Evolutionary conservation across 2,329 filamentous ascomycete species (phyloP).

Genomic region (Calonectria multiphialidica): DNA sequence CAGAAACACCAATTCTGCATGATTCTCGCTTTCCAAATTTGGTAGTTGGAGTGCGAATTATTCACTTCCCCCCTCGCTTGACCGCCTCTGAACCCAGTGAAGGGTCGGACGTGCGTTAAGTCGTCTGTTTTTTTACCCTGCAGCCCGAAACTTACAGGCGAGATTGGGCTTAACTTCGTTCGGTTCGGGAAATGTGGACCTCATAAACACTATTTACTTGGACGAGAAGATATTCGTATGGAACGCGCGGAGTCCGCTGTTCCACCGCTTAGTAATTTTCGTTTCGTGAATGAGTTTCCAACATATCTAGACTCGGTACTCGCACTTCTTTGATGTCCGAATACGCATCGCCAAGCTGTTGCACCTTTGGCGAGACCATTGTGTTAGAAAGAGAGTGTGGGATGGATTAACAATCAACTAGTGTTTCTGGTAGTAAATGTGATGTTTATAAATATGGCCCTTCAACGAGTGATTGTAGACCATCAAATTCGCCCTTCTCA

Average conservation of each 20-base stretch:
- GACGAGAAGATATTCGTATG: not conserved
- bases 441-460: not conserved
- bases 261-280: not conserved
- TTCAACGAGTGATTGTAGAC: not conserved
- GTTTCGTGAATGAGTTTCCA: not conserved
- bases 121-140: not conserved
- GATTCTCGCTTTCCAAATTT: too few species aligned
- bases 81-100: too few species aligned
- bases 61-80: too few species aligned
- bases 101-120: not conserved
- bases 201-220: too few species aligned
- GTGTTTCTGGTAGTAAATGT: not conserved
- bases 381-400: not conserved
- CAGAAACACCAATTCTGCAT: too few species aligned
- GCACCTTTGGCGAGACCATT: too few species aligned
- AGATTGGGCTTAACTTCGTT: not conserved
- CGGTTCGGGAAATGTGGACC: not conserved
- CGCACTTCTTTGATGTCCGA: not conserved
- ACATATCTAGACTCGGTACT: not conserved
- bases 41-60: too few species aligned
- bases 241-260: not conserved
- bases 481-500: not conserved
- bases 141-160: not conserved
- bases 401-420: not conserved
- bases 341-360: not conserved